Percentiles rank a stretch among this genome's conserved stretches.
phyloP scores from a whole-genome alignment of 441 rosid genomes.

The Populus trichocarpa region DNA sequence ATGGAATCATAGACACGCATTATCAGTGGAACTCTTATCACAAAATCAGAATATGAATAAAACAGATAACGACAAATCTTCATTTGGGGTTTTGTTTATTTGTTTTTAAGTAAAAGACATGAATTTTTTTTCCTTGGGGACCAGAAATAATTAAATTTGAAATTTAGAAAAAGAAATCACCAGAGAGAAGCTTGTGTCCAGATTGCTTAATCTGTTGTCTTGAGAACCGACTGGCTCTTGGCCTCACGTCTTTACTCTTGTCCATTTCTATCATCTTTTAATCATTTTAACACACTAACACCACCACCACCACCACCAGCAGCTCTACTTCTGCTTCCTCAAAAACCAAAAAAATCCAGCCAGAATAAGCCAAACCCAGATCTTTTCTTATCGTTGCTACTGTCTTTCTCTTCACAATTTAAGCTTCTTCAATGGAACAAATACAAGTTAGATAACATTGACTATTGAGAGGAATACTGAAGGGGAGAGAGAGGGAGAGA shows the following conservation, averaged over 20 bases:
- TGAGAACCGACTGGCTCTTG: constrained; percentile 48
- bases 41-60: constrained; percentile 11
- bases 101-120: constrained; percentile 5
- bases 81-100: constrained; percentile 29
- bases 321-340: constrained; percentile 14
- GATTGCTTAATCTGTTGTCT: constrained; percentile 43
- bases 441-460: background rate
- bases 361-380: constrained; percentile 28
- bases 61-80: constrained; percentile 34
- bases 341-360: constrained; percentile 17
- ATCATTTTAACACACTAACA: constrained; percentile 19
- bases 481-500: background rate
- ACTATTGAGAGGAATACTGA: background rate
- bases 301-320: background rate
- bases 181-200: constrained; percentile 42
- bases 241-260: constrained; percentile 58
- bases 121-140: constrained; percentile 1
- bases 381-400: constrained; percentile 18
- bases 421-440: constrained; percentile 11
- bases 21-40: constrained; percentile 26
- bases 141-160: background rate
- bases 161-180: constrained; percentile 29
- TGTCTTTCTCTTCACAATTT: constrained; percentile 7
- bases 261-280: constrained; percentile 42
- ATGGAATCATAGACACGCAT: background rate